Evolutionary conservation across 257 asterid species (phyloP).

Genomic region (Apocynum venetum): DNA sequence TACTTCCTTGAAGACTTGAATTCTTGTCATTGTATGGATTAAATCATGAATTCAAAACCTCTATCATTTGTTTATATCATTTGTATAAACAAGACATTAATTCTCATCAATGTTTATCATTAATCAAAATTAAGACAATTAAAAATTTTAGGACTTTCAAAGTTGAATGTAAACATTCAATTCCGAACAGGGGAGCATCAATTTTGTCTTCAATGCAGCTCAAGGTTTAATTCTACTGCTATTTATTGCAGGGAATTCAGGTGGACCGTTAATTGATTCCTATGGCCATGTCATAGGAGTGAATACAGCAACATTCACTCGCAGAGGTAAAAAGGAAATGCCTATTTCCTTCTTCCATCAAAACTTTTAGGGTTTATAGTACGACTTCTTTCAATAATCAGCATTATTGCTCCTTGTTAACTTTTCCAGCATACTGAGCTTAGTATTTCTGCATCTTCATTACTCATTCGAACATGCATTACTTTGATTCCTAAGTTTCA

Average conservation of each 20-base stretch:
- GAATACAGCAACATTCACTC: slow-evolving; percentile 89
- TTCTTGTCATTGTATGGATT: too few species aligned
- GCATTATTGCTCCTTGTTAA: background rate
- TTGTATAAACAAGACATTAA: too few species aligned
- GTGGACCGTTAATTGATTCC: slow-evolving; percentile 81
- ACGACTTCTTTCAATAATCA: too few species aligned
- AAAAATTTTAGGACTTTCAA: too few species aligned
- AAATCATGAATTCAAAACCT: too few species aligned
- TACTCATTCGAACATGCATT: background rate
- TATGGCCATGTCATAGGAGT: slow-evolving; percentile 83
- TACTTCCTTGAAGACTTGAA: too few species aligned
- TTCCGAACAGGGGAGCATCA: background rate
- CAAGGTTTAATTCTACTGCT: background rate
- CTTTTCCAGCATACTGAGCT: background rate
- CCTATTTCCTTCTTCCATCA: background rate
- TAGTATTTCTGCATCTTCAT: background rate
- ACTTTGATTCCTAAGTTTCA: background rate
- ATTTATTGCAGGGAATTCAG: slow-evolving; percentile 66
- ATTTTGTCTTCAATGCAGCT: background rate
- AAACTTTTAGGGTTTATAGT: background rate
- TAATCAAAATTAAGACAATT: too few species aligned
- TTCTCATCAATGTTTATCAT: too few species aligned
- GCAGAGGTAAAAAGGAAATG: slow-evolving; percentile 45
- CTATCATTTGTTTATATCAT: too few species aligned
- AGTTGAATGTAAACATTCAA: too few species aligned